These are phyloP conservation scores for Neocatenulostroma microsporum DNA, from an alignment of 2,329 filamentous ascomycete species.

Conservation along the genomic window DNA sequence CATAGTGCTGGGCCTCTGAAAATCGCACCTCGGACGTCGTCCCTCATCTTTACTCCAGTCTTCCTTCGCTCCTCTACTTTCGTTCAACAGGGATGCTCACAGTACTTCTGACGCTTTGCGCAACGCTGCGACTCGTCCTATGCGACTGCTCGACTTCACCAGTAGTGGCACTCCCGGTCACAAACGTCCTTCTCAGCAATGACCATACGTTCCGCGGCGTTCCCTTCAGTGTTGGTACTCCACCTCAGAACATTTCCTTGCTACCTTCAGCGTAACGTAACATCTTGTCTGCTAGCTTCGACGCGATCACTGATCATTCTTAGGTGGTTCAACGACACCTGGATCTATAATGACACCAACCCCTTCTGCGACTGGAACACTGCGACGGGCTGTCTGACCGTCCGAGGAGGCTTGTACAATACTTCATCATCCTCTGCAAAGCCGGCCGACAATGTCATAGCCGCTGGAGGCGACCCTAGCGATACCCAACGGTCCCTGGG, in stretches of 20 bases:
- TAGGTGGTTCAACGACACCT: slow-evolving; percentile 13
- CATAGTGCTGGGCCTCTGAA: no score
- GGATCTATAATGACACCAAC: slow-evolving; percentile 13
- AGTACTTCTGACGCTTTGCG: no score
- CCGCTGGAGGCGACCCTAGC: slow-evolving; percentile 13
- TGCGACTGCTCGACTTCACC: background rate
- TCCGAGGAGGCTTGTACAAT: slow-evolving; percentile 14
- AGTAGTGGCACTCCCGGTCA: slow-evolving; percentile 5
- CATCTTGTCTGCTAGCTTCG: background rate
- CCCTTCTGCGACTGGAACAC: slow-evolving; percentile 10
- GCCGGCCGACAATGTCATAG: slow-evolving; percentile 4
- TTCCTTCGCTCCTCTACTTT: no score
- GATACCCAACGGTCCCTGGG: slow-evolving; percentile 8
- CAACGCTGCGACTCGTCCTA: background rate
- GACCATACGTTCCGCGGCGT: slow-evolving; percentile 6
- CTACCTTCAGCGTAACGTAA: background rate
- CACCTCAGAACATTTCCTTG: slow-evolving; percentile 9
- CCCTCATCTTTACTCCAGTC: no score
- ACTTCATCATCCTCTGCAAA: slow-evolving; percentile 7
- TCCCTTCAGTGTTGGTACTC: slow-evolving; percentile 6
- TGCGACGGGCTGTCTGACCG: slow-evolving; percentile 9
- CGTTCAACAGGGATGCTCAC: no score
- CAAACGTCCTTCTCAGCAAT: slow-evolving; percentile 4
- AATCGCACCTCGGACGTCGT: no score
- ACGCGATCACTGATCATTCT: background rate